Evolutionary conservation across 2,329 filamentous ascomycete genomes (phyloP), one percentile per base, ranked within the genome.

Genomic region (Septoria linicola): DNA sequence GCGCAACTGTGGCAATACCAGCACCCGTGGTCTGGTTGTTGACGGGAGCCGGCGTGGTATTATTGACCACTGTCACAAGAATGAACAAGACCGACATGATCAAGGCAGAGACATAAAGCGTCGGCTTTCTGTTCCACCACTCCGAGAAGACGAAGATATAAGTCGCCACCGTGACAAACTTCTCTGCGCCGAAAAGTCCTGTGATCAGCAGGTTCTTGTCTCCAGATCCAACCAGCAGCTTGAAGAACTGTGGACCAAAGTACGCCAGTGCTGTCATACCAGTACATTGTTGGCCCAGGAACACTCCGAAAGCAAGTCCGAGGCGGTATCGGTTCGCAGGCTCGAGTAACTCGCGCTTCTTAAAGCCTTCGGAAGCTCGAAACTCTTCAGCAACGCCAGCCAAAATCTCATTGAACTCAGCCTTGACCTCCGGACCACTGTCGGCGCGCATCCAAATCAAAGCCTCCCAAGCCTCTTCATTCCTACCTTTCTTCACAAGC

Each of bases 241-340:
- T 72, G 62, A 80, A 80, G 63, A 79, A 80, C 59, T 81, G 78
- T 3, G 78, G 77, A 0, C 75, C 76, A 44, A 79, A 80, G 62
- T 80, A 80, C 6, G 76, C 76, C 54, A 80, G 72, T 0, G 78
- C 77, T 0, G 77, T 79, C 19, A 76, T 76, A 2, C 77, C 78
- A 1, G 77, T 80, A 6, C 76, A 76, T 48, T 80, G 77, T 56
- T 80, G 77, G 0, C 75, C 75, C 2, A 76, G 68, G 59, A 80
- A 80, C 34, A 80, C 68, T 41, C 74, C 72, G 1, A 72, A 74
- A 2, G 76, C 68, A 11, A 72, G 58, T 2, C 76, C 59, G 0
- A 76, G 71, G 49, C 71, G 75, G 53, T 74, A 67, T 52, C 78
- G 77, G 13, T 75, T 72, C 4, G 60, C 67, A 46, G 51, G 63